These are phyloP conservation scores for Staphylotrichum longicolle DNA, from an alignment of 495 filamentous ascomycete genomes.

Conservation along the genomic window DNA sequence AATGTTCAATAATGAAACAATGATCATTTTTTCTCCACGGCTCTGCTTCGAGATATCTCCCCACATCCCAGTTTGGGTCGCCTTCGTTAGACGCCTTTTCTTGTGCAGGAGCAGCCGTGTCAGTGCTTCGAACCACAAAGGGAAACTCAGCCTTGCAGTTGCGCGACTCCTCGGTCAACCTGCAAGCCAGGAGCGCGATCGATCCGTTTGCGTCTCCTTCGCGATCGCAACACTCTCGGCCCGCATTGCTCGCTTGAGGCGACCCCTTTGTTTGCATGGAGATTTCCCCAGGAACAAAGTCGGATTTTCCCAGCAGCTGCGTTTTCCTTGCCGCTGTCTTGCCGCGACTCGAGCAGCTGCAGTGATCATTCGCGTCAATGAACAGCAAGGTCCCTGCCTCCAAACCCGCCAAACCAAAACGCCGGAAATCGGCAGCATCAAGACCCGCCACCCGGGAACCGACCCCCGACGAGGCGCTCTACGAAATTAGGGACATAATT, in stretches of 20 bases:
- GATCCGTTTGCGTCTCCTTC: background rate
- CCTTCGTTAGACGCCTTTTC: too few relatives aligned
- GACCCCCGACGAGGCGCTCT: slow-evolving; percentile 24
- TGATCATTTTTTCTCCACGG: too few relatives aligned
- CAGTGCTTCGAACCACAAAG: slow-evolving; percentile 16
- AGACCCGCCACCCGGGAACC: background rate
- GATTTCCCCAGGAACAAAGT: background rate
- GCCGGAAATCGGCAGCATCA: slow-evolving; percentile 11
- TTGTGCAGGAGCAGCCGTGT: background rate
- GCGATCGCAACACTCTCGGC: background rate
- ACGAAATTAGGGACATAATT: slow-evolving; percentile 37
- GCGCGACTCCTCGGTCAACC: background rate
- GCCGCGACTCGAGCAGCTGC: background rate
- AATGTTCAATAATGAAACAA: too few relatives aligned
- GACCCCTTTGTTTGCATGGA: background rate
- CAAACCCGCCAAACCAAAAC: slow-evolving; percentile 14
- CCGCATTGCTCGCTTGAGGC: background rate
- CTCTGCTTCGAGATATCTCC: too few relatives aligned
- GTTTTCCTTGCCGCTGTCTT: background rate
- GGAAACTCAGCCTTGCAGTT: slow-evolving; percentile 25
- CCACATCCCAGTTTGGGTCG: too few relatives aligned
- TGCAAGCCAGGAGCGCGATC: background rate
- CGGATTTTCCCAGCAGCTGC: background rate
- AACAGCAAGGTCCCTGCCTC: background rate
- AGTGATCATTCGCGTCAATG: slow-evolving; percentile 7